Percentiles rank a stretch among this genome's conserved stretches.
Evolutionary conservation across 176 grass and related monocot genomes (phyloP).

Genomic region (Dactylis glomerata): DNA sequence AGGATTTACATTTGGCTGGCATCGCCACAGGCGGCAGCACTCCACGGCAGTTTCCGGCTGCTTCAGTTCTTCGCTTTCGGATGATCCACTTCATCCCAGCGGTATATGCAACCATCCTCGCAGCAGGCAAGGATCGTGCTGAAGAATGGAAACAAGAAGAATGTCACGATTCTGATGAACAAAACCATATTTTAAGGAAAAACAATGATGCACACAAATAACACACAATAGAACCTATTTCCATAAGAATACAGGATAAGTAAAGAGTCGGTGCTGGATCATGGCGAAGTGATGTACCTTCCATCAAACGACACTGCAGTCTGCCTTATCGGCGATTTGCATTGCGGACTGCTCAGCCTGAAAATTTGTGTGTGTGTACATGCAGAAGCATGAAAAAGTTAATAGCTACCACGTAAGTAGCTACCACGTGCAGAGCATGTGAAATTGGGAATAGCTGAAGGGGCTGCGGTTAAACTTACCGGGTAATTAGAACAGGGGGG

Average conservation of each 20-base stretch:
- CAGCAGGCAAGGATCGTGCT: conserved; percentile 85
- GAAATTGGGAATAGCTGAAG: background rate
- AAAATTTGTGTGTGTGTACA: conserved; percentile 6
- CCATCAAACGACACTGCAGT: conserved; percentile 78
- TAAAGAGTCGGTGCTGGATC: background rate
- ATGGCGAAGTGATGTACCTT: conserved; percentile 45
- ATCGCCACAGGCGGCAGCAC: background rate
- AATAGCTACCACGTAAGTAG: background rate
- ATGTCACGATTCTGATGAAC: background rate
- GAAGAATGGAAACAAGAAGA: conserved; percentile 23
- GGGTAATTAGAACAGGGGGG: conserved; percentile 60
- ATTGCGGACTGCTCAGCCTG: conserved; percentile 61
- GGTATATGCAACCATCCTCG: conserved; percentile 72
- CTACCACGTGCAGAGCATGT: background rate
- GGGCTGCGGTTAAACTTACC: conserved; percentile 30
- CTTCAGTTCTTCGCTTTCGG: background rate
- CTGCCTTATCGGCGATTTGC: conserved; percentile 81
- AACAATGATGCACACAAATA: background rate
- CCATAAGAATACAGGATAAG: background rate
- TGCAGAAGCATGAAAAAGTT: background rate
- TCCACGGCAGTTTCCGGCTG: background rate
- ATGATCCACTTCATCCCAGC: conserved; percentile 63
- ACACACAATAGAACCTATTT: background rate
- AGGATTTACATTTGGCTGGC: background rate
- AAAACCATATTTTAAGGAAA: background rate